Evolutionary conservation across 2,329 filamentous ascomycete species (phyloP).

Genomic region (Hymenotorrendiella dingleyae): DNA sequence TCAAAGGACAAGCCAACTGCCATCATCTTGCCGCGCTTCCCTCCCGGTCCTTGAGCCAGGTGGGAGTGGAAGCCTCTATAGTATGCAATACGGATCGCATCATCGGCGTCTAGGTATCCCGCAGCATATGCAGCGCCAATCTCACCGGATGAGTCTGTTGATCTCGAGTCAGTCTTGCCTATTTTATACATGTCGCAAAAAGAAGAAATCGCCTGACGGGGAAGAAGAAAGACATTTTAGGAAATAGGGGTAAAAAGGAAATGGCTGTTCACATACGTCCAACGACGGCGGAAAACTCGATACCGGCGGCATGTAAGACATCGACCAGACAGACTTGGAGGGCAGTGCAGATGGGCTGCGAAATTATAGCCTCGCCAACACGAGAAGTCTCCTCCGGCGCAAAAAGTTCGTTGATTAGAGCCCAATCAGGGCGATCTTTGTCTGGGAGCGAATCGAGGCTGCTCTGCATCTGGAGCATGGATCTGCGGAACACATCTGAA

Average conservation of each 20-base stretch:
- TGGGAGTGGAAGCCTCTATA: constrained; percentile 27
- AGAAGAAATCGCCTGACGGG: no score
- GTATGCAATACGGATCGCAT: constrained; percentile 41
- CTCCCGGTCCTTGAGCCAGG: neutral
- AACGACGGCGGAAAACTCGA: constrained; percentile 33
- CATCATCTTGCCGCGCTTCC: constrained; percentile 16
- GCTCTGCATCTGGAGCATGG: constrained; percentile 7
- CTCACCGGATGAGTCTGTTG: constrained; percentile 42
- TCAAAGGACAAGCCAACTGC: constrained; percentile 13
- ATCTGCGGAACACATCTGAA: constrained; percentile 13
- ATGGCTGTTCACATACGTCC: no score
- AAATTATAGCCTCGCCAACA: constrained; percentile 29
- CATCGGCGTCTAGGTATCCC: constrained; percentile 26
- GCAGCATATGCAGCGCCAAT: constrained; percentile 41
- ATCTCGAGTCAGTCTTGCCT: no score
- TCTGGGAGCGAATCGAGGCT: constrained; percentile 1
- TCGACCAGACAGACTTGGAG: constrained; percentile 42
- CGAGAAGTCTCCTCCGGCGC: constrained; percentile 24
- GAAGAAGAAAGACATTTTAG: no score
- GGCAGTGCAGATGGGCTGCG: constrained; percentile 39
- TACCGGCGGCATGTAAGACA: constrained; percentile 36
- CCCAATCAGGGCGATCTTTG: constrained; percentile 9
- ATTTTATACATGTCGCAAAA: no score
- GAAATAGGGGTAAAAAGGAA: no score
- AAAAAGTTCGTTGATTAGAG: constrained; percentile 23